These are phyloP conservation scores for Viola odorata DNA, from an alignment of 345 rosid genomes.

Conservation along the genomic window DNA sequence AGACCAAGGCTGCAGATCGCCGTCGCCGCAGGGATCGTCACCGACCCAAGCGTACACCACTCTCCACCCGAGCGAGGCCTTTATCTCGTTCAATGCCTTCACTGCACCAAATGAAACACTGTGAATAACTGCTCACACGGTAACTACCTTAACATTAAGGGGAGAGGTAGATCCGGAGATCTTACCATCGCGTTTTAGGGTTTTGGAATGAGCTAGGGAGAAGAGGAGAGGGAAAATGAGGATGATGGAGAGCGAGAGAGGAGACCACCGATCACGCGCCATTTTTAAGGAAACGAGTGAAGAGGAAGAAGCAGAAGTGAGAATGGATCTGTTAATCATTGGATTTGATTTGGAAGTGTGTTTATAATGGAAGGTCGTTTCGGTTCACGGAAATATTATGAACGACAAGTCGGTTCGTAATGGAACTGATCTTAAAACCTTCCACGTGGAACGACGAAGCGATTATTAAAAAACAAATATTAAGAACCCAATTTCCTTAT, in stretches of 20 bases:
- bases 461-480: too few relatives aligned
- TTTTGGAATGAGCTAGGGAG: conserved; percentile 37
- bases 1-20: conserved; percentile 83
- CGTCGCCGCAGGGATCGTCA: conserved; percentile 96
- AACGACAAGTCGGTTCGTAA: too few relatives aligned
- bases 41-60: conserved; percentile 97
- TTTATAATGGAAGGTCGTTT: too few relatives aligned
- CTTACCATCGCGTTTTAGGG: conserved; percentile 47
- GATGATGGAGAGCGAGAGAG: conserved; percentile 12
- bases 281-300: neutral
- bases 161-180: neutral
- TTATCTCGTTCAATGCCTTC: conserved; percentile 94
- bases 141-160: neutral
- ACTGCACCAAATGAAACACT: conserved; percentile 31
- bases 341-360: too few relatives aligned
- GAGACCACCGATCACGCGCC: conserved; percentile 9
- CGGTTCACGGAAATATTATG: too few relatives aligned
- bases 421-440: too few relatives aligned
- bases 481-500: too few relatives aligned
- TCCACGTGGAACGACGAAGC: too few relatives aligned
- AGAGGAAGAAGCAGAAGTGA: neutral
- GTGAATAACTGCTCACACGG: neutral
- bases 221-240: conserved; percentile 29
- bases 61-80: conserved; percentile 96
- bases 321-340: too few relatives aligned